These are phyloP conservation scores for Hemileccinum hortonii DNA, from an alignment of 1,284 basidiomycete species.

Conservation along the genomic window DNA sequence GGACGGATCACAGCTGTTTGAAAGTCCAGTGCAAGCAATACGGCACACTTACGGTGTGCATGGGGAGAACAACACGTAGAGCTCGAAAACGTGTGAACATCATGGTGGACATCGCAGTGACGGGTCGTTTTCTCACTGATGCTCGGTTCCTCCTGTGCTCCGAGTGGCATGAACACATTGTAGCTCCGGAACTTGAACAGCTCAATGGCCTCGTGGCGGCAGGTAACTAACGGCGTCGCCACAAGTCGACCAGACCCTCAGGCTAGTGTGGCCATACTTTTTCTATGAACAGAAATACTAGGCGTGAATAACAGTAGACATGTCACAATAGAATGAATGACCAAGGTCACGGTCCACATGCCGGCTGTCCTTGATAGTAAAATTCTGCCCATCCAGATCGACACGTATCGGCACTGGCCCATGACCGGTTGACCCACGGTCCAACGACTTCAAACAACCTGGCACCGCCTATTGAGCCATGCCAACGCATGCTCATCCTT, in stretches of 20 bases:
- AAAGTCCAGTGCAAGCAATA: too few species aligned
- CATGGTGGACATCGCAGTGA: neutral
- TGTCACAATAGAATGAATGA: neutral
- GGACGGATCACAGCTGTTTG: too few species aligned
- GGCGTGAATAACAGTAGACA: neutral
- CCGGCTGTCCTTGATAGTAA: neutral
- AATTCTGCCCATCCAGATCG: neutral
- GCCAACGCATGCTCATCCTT: constrained; percentile 69
- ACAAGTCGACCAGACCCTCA: too few species aligned
- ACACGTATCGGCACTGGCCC: neutral
- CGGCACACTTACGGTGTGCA: too few species aligned
- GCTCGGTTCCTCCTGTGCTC: neutral
- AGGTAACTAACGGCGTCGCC: too few species aligned
- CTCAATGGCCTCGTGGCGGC: too few species aligned
- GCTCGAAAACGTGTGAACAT: neutral
- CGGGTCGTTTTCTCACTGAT: neutral
- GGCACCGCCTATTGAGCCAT: constrained; percentile 78
- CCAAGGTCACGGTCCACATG: neutral
- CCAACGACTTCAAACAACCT: constrained; percentile 9
- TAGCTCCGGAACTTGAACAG: too few species aligned
- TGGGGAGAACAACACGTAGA: too few species aligned
- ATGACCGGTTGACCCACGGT: too few species aligned
- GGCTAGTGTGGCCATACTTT: too few species aligned
- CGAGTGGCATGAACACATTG: too few species aligned
- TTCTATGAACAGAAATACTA: too few species aligned